Percentiles rank a stretch among this genome's conserved stretches.
Evolutionary conservation across 768 basidiomycete species (phyloP).

Genomic region (Leccinum broughii): DNA sequence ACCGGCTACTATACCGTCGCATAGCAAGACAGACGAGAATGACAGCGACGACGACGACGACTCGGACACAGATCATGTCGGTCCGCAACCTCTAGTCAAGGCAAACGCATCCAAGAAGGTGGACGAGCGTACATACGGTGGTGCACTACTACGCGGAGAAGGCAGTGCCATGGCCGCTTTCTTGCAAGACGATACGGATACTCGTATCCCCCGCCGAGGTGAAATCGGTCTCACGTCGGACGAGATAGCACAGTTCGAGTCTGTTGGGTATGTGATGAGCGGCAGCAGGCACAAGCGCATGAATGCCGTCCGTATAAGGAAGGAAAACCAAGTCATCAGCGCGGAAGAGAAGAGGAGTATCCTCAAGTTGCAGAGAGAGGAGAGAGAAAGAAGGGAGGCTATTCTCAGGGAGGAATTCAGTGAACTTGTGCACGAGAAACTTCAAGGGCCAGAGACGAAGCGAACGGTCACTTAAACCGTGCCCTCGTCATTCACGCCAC

Average conservation of each 20-base stretch:
- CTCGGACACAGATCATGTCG: constrained; percentile 63
- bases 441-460: constrained; percentile 51
- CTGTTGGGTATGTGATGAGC: constrained; percentile 96
- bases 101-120: constrained; percentile 48
- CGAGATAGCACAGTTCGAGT: constrained; percentile 85
- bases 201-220: constrained; percentile 96
- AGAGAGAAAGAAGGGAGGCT: constrained; percentile 87
- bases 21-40: constrained; percentile 30
- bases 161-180: constrained; percentile 98
- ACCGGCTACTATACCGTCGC: constrained; percentile 20
- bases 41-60: constrained; percentile 40
- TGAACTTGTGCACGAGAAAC: constrained; percentile 74
- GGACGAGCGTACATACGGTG: constrained; percentile 86
- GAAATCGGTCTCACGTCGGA: constrained; percentile 93
- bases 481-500: not conserved
- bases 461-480: constrained; percentile 11
- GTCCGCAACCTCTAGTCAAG: constrained; percentile 68
- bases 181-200: constrained; percentile 77
- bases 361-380: constrained; percentile 91
- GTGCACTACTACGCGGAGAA: constrained; percentile 90
- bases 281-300: constrained; percentile 92
- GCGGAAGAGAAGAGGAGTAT: constrained; percentile 98
- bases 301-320: constrained; percentile 98
- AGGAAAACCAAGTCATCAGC: constrained; percentile 99
- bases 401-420: constrained; percentile 89